Evolutionary conservation across 2,329 filamentous ascomycete genomes (phyloP).

Genomic region (Juglanconis oblonga): DNA sequence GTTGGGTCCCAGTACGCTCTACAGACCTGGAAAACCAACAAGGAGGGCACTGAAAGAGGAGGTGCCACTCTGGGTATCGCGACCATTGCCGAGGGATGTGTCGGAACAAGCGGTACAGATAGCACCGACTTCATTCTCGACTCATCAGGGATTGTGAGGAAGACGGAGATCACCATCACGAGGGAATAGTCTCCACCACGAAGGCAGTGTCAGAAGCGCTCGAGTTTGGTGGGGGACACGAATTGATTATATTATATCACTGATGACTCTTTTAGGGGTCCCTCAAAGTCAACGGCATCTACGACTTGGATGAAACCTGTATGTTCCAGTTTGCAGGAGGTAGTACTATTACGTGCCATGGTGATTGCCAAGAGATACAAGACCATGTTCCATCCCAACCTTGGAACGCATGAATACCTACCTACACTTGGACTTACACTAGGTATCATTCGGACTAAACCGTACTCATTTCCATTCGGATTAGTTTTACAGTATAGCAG

Average conservation of each 20-base stretch:
- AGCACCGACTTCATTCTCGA: constrained; percentile 6
- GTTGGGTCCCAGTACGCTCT: constrained; percentile 7
- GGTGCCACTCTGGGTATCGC: neutral
- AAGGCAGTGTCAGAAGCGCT: neutral
- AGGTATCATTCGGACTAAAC: too few species aligned
- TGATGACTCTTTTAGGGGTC: neutral
- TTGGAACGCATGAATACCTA: too few species aligned
- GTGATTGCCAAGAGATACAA: too few species aligned
- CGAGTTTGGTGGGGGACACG: neutral
- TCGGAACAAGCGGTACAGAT: neutral
- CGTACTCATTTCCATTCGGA: too few species aligned
- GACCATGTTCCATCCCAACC: too few species aligned
- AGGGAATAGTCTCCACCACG: neutral
- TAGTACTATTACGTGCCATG: too few species aligned
- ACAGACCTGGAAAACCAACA: neutral
- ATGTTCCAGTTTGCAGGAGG: too few species aligned
- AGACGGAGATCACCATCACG: constrained; percentile 5
- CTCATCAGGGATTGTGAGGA: neutral
- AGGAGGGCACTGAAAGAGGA: neutral
- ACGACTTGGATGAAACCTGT: neutral
- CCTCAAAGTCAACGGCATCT: too few species aligned
- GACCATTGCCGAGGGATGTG: neutral
- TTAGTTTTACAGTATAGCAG: too few species aligned
- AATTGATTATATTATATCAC: neutral
- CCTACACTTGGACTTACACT: too few species aligned